Conservation (phyloP, 441 rosid species). For the Cnidoscolus chayamansa region DNA sequence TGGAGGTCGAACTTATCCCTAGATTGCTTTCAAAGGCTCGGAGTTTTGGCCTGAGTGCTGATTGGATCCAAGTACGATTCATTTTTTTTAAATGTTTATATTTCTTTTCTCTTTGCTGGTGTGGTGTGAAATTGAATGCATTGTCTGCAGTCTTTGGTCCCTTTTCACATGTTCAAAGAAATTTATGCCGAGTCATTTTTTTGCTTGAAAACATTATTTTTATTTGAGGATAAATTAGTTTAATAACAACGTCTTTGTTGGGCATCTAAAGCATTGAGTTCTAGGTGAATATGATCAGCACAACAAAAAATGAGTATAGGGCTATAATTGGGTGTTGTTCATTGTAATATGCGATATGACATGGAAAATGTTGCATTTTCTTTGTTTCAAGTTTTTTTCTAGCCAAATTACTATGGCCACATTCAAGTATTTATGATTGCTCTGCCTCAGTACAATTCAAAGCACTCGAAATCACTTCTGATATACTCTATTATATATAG, state of each 20-base stretch:
- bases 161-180: background rate
- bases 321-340: background rate
- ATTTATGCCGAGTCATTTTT: background rate
- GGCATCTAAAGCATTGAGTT: background rate
- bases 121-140: background rate
- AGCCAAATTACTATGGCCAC: background rate
- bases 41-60: slow-evolving; percentile 78
- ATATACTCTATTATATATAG: background rate
- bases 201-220: background rate
- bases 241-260: too few relatives aligned
- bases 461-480: background rate
- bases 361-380: background rate
- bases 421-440: background rate
- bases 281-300: background rate
- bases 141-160: background rate
- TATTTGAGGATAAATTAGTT: background rate
- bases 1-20: slow-evolving; percentile 89
- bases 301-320: background rate
- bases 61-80: slow-evolving; percentile 82
- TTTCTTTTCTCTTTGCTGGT: background rate
- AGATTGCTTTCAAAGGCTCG: slow-evolving; percentile 92
- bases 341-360: background rate
- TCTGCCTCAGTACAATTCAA: background rate
- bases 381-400: background rate
- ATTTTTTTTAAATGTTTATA: slow-evolving; percentile 3